phyloP scores from a whole-genome alignment of 805 yeast genomes.

The Myxozyma vanderwaltii region DNA sequence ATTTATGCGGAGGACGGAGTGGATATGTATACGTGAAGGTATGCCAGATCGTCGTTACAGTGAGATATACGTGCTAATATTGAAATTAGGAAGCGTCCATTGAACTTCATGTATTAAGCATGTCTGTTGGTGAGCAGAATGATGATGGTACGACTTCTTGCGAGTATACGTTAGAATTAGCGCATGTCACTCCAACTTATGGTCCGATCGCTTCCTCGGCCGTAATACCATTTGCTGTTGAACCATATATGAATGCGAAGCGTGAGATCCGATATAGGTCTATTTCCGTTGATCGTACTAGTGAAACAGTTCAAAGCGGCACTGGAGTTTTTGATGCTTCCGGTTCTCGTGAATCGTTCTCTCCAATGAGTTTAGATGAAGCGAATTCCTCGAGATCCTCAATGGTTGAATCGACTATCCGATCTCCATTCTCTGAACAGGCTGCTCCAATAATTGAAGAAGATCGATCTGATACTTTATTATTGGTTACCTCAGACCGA shows the following conservation, averaged over 20 bases:
- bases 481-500: constrained; percentile 19
- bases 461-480: constrained; percentile 15
- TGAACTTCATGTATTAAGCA: constrained; percentile 8
- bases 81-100: constrained; percentile 22
- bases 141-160: neutral
- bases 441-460: neutral
- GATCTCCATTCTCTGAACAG: neutral
- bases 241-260: neutral
- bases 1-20: neutral
- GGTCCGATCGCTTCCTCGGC: constrained; percentile 14
- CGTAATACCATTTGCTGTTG: constrained; percentile 14
- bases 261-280: neutral
- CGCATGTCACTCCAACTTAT: constrained; percentile 3
- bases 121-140: neutral
- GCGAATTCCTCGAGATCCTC: neutral
- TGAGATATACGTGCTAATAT: neutral
- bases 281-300: neutral
- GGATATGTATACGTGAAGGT: constrained; percentile 14
- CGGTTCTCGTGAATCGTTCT: neutral
- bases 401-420: neutral
- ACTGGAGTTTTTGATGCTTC: neutral
- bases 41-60: neutral
- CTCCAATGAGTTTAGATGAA: constrained; percentile 8
- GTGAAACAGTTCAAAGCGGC: neutral
- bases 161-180: constrained; percentile 8